phyloP scores from a whole-genome alignment of 176 grass and related monocot species.

The Musa acuminata region DNA sequence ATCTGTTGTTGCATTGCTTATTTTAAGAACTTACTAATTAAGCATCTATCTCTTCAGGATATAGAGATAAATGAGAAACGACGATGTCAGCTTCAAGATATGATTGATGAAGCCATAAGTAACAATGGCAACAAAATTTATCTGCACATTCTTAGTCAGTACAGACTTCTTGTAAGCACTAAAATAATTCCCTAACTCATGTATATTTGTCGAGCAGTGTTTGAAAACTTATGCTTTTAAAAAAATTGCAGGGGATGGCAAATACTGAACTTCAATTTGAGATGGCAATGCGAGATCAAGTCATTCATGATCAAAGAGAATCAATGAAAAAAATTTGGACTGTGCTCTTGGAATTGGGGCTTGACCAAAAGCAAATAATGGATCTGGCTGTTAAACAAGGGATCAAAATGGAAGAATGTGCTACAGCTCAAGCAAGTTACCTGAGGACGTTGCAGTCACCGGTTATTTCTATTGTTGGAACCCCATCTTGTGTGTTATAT shows the following conservation, averaged over 20 bases:
- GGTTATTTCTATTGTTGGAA: conserved; percentile 18
- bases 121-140: conserved; percentile 93
- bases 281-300: conserved; percentile 97
- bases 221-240: not conserved
- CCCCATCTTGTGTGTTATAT: conserved; percentile 31
- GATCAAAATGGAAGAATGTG: conserved; percentile 71
- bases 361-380: conserved; percentile 83
- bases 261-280: conserved; percentile 97
- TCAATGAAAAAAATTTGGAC: conserved; percentile 72
- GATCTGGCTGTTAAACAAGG: conserved; percentile 82
- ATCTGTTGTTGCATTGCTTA: conserved; percentile 9
- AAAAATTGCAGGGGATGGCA: conserved; percentile 50
- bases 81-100: conserved; percentile 66
- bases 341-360: conserved; percentile 72
- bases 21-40: conserved; percentile 5
- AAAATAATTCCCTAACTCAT: not conserved
- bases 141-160: conserved; percentile 96
- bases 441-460: conserved; percentile 24
- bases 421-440: conserved; percentile 38
- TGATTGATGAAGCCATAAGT: conserved; percentile 89
- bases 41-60: conserved; percentile 39
- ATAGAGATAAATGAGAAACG: conserved; percentile 78
- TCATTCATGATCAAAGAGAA: conserved; percentile 97
- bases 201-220: conserved; percentile 11
- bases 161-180: conserved; percentile 91